Evolutionary conservation across 768 basidiomycete species (phyloP).

Genomic region (Rickenella mellea): DNA sequence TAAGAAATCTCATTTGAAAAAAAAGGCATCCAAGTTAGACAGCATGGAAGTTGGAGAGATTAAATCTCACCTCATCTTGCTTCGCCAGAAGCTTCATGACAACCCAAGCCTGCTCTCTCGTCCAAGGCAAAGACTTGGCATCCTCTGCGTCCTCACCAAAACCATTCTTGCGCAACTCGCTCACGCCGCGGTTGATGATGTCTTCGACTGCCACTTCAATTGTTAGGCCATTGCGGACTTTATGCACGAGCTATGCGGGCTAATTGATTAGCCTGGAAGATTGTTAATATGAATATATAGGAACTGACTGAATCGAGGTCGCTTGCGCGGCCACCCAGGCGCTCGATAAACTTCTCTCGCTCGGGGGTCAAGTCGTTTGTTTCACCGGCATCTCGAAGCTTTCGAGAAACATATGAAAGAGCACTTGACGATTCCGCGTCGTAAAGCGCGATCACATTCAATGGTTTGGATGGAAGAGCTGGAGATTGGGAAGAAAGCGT

Average conservation of each 20-base stretch:
- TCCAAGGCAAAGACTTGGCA: slow-evolving; percentile 75
- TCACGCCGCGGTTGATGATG: slow-evolving; percentile 68
- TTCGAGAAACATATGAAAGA: slow-evolving; percentile 72
- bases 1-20: slow-evolving; percentile 58
- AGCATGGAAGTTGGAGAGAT: slow-evolving; percentile 17
- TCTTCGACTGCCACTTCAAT: slow-evolving; percentile 85
- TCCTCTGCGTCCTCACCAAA: slow-evolving; percentile 93
- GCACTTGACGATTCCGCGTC: slow-evolving; percentile 82
- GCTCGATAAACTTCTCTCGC: slow-evolving; percentile 51
- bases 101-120: slow-evolving; percentile 80
- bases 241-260: slow-evolving; percentile 62
- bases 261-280: neutral
- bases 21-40: neutral
- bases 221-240: slow-evolving; percentile 63
- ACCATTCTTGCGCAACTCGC: slow-evolving; percentile 80
- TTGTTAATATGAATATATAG: neutral
- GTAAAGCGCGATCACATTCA: slow-evolving; percentile 66
- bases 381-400: slow-evolving; percentile 51
- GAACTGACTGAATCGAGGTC: slow-evolving; percentile 73
- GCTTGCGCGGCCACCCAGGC: slow-evolving; percentile 84
- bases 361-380: slow-evolving; percentile 43
- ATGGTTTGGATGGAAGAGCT: slow-evolving; percentile 81
- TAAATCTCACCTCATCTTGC: slow-evolving; percentile 42
- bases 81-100: slow-evolving; percentile 67
- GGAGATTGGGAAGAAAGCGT: neutral